These are phyloP conservation scores for Cladophialophora chaetospira DNA, from an alignment of 2,329 filamentous ascomycete genomes.

Conservation along the genomic window DNA sequence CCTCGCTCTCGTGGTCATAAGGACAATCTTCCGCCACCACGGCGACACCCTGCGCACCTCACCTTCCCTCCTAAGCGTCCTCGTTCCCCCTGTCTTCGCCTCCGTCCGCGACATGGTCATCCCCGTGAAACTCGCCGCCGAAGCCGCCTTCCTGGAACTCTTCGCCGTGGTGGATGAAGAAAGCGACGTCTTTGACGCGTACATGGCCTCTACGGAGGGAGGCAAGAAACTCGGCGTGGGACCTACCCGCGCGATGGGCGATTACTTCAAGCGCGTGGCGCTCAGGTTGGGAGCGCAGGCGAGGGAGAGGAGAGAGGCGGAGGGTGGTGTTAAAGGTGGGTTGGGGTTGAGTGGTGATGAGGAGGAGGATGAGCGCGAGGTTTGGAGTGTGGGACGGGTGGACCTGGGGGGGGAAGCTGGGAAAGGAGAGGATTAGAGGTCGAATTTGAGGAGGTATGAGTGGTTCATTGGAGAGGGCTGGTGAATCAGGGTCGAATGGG, in stretches of 20 bases:
- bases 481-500: background rate
- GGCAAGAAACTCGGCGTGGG: conserved; percentile 56
- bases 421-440: conserved; percentile 7
- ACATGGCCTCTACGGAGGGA: conserved; percentile 63
- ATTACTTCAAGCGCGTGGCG: conserved; percentile 96
- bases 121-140: conserved; percentile 90
- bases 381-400: conserved; percentile 92
- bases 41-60: conserved; percentile 69
- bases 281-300: conserved; percentile 82
- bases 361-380: conserved; percentile 88
- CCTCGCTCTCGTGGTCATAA: conserved; percentile 80
- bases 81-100: conserved; percentile 84
- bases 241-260: conserved; percentile 78
- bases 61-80: conserved; percentile 63
- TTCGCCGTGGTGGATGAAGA: conserved; percentile 91
- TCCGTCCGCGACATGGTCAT: conserved; percentile 90
- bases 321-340: conserved; percentile 77
- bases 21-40: conserved; percentile 78
- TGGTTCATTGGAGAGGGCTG: background rate
- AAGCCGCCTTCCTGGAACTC: conserved; percentile 88
- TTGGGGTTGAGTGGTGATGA: conserved; percentile 88
- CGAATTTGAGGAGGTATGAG: background rate
- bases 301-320: conserved; percentile 84
- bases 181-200: conserved; percentile 84
- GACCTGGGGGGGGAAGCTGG: conserved; percentile 60